These are phyloP conservation scores for Wakefieldia striispora DNA, from an alignment of 768 basidiomycete species.

Conservation along the genomic window DNA sequence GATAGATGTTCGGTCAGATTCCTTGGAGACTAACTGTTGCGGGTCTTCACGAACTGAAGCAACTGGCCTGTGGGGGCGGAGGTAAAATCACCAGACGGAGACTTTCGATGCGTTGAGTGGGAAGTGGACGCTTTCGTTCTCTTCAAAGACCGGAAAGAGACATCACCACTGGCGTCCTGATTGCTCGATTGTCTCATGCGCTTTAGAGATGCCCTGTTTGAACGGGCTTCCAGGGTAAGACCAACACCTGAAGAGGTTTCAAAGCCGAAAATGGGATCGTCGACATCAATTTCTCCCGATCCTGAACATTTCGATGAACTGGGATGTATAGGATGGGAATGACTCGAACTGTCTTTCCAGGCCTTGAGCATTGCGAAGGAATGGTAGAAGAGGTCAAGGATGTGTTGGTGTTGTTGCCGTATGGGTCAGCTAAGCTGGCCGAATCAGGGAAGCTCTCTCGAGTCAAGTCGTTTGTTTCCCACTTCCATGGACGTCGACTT, in stretches of 20 bases:
- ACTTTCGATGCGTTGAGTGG: background rate
- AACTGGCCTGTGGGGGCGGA: constrained; percentile 9
- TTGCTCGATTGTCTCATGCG: constrained; percentile 8
- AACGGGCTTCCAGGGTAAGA: constrained; percentile 8
- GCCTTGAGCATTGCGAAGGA: constrained; percentile 18
- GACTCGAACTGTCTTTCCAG: constrained; percentile 20
- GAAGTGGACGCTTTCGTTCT: constrained; percentile 2
- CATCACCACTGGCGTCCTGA: background rate
- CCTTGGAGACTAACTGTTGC: constrained; percentile 18
- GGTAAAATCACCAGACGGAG: background rate
- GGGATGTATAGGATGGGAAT: background rate
- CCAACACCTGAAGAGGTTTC: constrained; percentile 15
- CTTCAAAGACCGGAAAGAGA: constrained; percentile 8
- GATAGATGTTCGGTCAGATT: background rate
- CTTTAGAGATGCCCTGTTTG: constrained; percentile 10
- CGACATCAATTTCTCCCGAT: constrained; percentile 29
- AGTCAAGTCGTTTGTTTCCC: background rate
- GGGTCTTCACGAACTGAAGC: constrained; percentile 19
- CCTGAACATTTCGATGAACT: constrained; percentile 5
- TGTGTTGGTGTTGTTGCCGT: no score
- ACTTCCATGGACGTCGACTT: constrained; percentile 18
- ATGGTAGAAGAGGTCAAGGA: background rate
- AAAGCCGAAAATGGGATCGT: constrained; percentile 20
- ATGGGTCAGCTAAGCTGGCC: constrained; percentile 1
- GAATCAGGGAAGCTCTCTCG: constrained; percentile 3